phyloP scores from a whole-genome alignment of 768 basidiomycete species.

The Suillus paluster region DNA sequence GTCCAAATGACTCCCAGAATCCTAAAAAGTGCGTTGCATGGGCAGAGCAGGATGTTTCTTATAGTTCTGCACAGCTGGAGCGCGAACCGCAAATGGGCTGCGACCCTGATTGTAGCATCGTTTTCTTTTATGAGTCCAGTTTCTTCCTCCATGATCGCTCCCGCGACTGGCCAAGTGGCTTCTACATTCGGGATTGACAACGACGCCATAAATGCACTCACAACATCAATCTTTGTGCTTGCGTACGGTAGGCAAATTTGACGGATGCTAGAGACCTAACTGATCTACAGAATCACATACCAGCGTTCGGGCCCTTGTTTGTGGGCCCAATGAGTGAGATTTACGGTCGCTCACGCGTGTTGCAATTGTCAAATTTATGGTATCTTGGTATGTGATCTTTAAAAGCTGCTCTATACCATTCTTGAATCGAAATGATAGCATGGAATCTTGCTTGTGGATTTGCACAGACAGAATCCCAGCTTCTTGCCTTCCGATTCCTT shows the following conservation, averaged over 20 bases:
- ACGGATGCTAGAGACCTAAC: background rate
- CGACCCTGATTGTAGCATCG: conserved; percentile 61
- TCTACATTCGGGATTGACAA: conserved; percentile 60
- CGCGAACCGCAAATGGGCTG: conserved; percentile 62
- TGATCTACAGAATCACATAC: background rate
- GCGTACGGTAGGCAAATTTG: conserved; percentile 55
- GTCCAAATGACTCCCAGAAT: no score
- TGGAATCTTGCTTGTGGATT: conserved; percentile 72
- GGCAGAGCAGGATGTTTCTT: no score
- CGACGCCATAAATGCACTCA: conserved; percentile 54
- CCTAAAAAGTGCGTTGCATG: no score
- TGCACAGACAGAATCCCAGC: conserved; percentile 56
- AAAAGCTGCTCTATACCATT: background rate
- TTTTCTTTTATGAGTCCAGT: conserved; percentile 74
- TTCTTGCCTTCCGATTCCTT: conserved; percentile 71
- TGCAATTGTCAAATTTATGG: conserved; percentile 68
- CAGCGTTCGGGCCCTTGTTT: conserved; percentile 37
- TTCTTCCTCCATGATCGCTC: conserved; percentile 77
- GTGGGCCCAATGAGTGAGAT: conserved; percentile 73
- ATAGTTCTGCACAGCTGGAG: conserved; percentile 49
- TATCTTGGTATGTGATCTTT: conserved; percentile 53
- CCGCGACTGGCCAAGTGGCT: conserved; percentile 57
- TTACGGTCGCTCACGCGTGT: conserved; percentile 63
- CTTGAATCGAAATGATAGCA: conserved; percentile 33
- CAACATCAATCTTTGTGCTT: conserved; percentile 60